These are phyloP conservation scores for Aspergillus coremiiformis DNA, from an alignment of 495 filamentous ascomycete species.

Conservation along the genomic window DNA sequence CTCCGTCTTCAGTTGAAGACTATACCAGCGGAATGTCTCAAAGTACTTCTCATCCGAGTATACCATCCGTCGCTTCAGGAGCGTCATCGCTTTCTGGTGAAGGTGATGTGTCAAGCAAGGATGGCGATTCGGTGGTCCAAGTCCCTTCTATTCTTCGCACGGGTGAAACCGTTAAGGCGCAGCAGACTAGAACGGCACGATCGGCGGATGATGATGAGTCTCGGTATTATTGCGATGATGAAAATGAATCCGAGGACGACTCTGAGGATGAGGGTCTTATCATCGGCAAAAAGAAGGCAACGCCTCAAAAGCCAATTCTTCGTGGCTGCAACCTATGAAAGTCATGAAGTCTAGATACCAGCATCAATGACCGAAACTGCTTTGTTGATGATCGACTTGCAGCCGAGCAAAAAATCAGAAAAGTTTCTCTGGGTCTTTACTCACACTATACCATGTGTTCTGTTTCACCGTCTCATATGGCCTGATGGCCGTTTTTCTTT, in stretches of 20 bases:
- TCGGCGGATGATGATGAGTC: conserved; percentile 35
- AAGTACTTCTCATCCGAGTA: conserved; percentile 65
- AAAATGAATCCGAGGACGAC: conserved; percentile 36
- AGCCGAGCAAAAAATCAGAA: not conserved
- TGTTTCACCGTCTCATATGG: not conserved
- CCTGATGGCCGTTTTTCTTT: conserved; percentile 5
- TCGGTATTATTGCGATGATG: conserved; percentile 40
- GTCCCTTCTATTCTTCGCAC: conserved; percentile 41
- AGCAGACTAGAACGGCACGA: conserved; percentile 14
- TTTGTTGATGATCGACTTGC: not conserved
- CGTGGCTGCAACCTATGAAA: conserved; percentile 8
- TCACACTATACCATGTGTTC: not conserved
- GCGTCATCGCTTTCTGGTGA: conserved; percentile 70
- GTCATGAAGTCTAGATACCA: conserved; percentile 4
- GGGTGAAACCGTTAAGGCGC: conserved; percentile 39
- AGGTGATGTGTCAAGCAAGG: conserved; percentile 20
- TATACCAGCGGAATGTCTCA: conserved; percentile 51
- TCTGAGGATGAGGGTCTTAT: conserved; percentile 46
- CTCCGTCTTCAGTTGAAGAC: conserved; percentile 47
- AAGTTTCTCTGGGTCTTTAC: conserved; percentile 1
- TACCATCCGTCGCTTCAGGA: conserved; percentile 70
- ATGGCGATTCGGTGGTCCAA: conserved; percentile 17
- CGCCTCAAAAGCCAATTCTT: conserved; percentile 21
- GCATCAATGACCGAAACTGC: not conserved
- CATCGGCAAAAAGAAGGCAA: conserved; percentile 35